Conservation (phyloP, 1,139 yeast species). For the Yamadazyma atlantica region DNA sequence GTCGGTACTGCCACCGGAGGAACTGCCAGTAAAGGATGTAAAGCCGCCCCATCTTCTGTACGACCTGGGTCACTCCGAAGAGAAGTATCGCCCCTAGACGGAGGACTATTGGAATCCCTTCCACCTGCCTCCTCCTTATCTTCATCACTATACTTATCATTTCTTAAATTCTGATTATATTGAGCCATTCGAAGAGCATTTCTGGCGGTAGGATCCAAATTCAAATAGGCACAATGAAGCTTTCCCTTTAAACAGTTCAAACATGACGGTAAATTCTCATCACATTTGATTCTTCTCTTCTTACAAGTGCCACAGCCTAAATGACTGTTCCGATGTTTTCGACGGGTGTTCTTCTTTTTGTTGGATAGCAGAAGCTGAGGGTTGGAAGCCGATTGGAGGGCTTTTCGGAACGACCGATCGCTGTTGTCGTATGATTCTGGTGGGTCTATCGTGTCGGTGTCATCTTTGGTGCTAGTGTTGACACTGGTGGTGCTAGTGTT, state of each 20-base stretch:
- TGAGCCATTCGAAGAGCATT: slow-evolving; percentile 54
- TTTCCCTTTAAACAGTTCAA: slow-evolving; percentile 61
- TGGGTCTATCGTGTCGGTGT: no score
- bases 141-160: slow-evolving; percentile 24
- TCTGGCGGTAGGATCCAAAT: slow-evolving; percentile 49
- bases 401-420: slow-evolving; percentile 18
- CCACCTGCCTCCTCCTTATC: slow-evolving; percentile 4
- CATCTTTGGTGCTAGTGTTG: no score
- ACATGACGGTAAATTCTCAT: slow-evolving; percentile 62
- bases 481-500: no score
- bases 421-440: no score
- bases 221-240: slow-evolving; percentile 53
- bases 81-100: no score
- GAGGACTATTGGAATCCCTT: not conserved
- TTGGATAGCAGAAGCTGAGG: slow-evolving; percentile 16
- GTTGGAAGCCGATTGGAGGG: slow-evolving; percentile 16
- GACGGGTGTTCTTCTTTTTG: slow-evolving; percentile 47
- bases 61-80: no score
- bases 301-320: slow-evolving; percentile 67
- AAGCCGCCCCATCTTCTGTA: no score
- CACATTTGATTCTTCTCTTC: slow-evolving; percentile 65
- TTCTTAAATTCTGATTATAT: slow-evolving; percentile 43
- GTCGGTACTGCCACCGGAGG: no score
- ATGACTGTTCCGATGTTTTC: slow-evolving; percentile 65
- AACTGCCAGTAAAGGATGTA: not conserved